These are phyloP conservation scores for Cucurbita ficifolia DNA, from an alignment of 306 rosid species.

Conservation along the genomic window DNA sequence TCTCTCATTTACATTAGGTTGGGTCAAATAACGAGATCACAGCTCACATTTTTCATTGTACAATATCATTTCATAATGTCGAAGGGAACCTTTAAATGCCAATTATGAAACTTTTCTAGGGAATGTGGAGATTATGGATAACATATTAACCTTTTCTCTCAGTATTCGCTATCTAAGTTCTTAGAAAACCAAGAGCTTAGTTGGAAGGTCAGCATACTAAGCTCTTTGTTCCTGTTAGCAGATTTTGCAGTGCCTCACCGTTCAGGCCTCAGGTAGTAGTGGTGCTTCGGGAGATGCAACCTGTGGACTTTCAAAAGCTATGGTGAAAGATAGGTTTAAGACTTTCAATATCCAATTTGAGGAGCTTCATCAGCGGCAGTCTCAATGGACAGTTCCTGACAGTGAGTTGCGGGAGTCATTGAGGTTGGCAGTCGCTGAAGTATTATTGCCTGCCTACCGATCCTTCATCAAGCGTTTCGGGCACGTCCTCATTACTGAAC, in stretches of 20 bases:
- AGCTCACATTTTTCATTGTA: neutral
- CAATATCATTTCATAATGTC: neutral
- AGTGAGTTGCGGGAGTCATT: slow-evolving; percentile 91
- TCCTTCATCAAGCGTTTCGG: slow-evolving; percentile 82
- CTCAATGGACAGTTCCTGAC: slow-evolving; percentile 96
- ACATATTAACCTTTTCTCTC: neutral
- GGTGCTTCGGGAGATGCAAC: slow-evolving; percentile 17
- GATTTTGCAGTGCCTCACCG: slow-evolving; percentile 90
- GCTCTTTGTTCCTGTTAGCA: slow-evolving; percentile 14
- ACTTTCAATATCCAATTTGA: slow-evolving; percentile 74
- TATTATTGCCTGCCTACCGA: slow-evolving; percentile 86
- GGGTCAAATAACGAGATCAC: neutral
- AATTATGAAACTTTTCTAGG: neutral
- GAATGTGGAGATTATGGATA: neutral
- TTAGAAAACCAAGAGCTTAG: neutral
- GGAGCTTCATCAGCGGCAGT: slow-evolving; percentile 80
- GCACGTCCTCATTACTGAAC: slow-evolving; percentile 18
- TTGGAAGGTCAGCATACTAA: neutral
- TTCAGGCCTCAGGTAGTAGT: slow-evolving; percentile 35
- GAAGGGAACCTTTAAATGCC: neutral
- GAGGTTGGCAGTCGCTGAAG: slow-evolving; percentile 90
- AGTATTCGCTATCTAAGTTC: neutral
- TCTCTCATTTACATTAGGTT: neutral
- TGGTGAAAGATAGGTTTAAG: slow-evolving; percentile 73
- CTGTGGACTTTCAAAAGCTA: slow-evolving; percentile 59